Evolutionary conservation across 768 basidiomycete genomes (phyloP).

Genomic region (Boletus speciosus): DNA sequence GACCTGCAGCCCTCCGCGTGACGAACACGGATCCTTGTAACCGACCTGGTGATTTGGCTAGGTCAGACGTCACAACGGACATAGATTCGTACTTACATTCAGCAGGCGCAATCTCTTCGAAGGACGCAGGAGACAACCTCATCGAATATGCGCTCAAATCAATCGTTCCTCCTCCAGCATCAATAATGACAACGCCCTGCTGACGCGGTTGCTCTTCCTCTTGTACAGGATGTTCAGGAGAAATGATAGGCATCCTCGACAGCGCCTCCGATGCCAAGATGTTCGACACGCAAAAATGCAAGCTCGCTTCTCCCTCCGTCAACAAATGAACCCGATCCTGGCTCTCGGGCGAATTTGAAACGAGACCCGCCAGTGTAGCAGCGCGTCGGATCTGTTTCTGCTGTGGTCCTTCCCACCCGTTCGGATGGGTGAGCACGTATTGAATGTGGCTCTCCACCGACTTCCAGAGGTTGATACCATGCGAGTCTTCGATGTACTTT

Average conservation of each 20-base stretch:
- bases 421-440: constrained; percentile 58
- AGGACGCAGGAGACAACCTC: constrained; percentile 36
- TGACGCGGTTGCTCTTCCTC: constrained; percentile 24
- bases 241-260: constrained; percentile 15
- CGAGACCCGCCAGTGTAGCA: constrained; percentile 48
- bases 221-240: constrained; percentile 17
- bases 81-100: constrained; percentile 28
- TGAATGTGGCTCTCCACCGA: constrained; percentile 42
- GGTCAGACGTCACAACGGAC: neutral
- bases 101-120: constrained; percentile 37
- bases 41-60: constrained; percentile 28
- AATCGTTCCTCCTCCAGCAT: constrained; percentile 48
- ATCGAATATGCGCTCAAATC: constrained; percentile 43
- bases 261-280: constrained; percentile 38
- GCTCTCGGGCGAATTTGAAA: constrained; percentile 38
- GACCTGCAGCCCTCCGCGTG: constrained; percentile 30
- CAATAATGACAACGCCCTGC: constrained; percentile 43
- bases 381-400: constrained; percentile 56
- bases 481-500: constrained; percentile 46
- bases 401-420: constrained; percentile 63
- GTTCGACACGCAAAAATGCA: constrained; percentile 53
- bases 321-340: constrained; percentile 49
- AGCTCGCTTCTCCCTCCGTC: constrained; percentile 63
- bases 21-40: constrained; percentile 42
- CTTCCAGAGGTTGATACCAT: constrained; percentile 45